These are phyloP conservation scores for Martiniozyma asiatica DNA, from an alignment of 1,139 yeast genomes.

Conservation along the genomic window DNA sequence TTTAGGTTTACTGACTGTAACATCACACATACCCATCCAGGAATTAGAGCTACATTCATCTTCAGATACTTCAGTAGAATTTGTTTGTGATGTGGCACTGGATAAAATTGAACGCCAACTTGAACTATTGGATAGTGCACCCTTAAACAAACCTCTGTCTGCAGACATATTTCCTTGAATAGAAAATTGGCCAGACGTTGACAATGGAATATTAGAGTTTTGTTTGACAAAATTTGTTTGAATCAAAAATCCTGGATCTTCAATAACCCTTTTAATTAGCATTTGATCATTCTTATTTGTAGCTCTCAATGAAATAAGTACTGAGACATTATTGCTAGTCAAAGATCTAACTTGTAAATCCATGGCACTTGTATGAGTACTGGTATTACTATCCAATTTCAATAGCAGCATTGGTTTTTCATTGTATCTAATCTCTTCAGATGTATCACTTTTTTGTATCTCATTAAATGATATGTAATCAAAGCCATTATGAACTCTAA, in stretches of 20 bases:
- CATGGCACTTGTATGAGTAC: constrained; percentile 13
- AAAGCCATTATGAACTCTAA: too few relatives aligned
- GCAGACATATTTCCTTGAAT: too few relatives aligned
- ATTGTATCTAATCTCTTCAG: too few relatives aligned
- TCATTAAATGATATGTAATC: too few relatives aligned
- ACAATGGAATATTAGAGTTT: too few relatives aligned
- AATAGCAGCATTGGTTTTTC: constrained; percentile 5
- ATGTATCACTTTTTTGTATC: too few relatives aligned
- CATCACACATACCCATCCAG: constrained; percentile 11
- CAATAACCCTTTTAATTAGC: constrained; percentile 8
- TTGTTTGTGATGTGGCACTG: not conserved
- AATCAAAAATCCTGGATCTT: constrained; percentile 5
- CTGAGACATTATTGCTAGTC: constrained; percentile 13
- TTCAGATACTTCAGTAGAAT: not conserved
- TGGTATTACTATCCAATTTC: constrained; percentile 7
- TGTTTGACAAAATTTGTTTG: too few relatives aligned
- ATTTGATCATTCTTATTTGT: constrained; percentile 3
- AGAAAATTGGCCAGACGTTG: too few relatives aligned
- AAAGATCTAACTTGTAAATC: constrained; percentile 19
- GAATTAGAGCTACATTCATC: too few relatives aligned
- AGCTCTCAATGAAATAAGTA: constrained; percentile 12
- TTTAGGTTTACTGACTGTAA: constrained; percentile 7
- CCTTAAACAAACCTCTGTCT: constrained; percentile 1
- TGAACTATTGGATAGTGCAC: constrained; percentile 3
- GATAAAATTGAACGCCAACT: constrained; percentile 3